phyloP scores from a whole-genome alignment of 306 rosid genomes.

The Corylus avellana region DNA sequence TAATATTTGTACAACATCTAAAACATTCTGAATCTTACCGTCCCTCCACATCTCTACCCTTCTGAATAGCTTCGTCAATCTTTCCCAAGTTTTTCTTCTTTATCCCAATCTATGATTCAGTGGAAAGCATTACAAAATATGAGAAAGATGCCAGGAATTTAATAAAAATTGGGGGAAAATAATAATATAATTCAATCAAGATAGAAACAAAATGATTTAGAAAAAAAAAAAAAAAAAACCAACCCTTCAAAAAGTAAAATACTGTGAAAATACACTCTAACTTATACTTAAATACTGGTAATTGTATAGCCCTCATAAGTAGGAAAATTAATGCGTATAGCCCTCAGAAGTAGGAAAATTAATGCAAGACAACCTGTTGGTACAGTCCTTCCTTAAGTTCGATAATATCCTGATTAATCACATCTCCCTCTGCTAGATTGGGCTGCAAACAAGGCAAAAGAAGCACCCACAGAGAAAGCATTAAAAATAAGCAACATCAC shows the following conservation, averaged over 20 bases:
- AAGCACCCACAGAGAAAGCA: conserved; percentile 13
- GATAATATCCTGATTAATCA: conserved; percentile 61
- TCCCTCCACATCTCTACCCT: conserved; percentile 59
- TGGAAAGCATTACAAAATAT: conserved; percentile 24
- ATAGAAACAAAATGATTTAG: background rate
- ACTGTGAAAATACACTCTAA: background rate
- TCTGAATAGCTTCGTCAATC: conserved; percentile 59
- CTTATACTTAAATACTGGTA: conserved; percentile 10
- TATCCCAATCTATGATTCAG: conserved; percentile 53
- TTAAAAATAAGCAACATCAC: background rate
- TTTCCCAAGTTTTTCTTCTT: conserved; percentile 63
- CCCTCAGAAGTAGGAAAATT: background rate
- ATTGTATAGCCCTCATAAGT: background rate
- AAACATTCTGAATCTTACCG: conserved; percentile 46
- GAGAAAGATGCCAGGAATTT: background rate
- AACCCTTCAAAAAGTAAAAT: background rate
- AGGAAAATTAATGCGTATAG: background rate
- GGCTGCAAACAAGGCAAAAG: conserved; percentile 59
- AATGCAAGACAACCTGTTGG: conserved; percentile 57
- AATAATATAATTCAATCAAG: background rate
- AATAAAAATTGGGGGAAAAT: background rate
- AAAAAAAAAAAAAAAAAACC: background rate
- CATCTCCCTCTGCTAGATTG: conserved; percentile 76
- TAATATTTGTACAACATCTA: conserved; percentile 18
- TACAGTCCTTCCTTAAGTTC: conserved; percentile 59